phyloP scores from a whole-genome alignment of 257 asterid genomes.

The Nicotiana tabacum region DNA sequence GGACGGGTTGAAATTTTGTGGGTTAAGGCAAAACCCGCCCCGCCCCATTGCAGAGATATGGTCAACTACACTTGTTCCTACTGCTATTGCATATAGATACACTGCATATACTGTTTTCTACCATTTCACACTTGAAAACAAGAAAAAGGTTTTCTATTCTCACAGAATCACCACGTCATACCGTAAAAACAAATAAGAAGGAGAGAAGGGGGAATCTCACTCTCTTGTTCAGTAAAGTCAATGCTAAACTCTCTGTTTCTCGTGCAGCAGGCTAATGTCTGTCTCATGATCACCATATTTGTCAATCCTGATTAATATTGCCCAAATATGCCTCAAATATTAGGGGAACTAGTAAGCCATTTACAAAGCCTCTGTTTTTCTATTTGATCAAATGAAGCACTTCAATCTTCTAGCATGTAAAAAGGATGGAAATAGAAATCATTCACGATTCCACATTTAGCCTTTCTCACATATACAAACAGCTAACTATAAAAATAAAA shows the following conservation, averaged over 20 bases:
- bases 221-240: conserved; percentile 69
- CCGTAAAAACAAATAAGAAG: neutral
- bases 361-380: neutral
- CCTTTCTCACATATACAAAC: neutral
- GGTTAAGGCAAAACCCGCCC: too few species aligned
- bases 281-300: conserved; percentile 46
- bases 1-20: too few species aligned
- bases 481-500: too few species aligned
- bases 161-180: neutral
- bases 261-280: conserved; percentile 62
- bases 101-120: too few species aligned
- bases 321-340: neutral
- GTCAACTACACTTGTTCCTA: too few species aligned
- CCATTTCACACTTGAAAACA: too few species aligned
- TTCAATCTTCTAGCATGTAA: neutral
- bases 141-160: too few species aligned
- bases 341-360: too few species aligned
- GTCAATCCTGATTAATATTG: neutral
- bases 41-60: too few species aligned
- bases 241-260: conserved; percentile 48
- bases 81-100: too few species aligned
- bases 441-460: neutral
- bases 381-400: neutral
- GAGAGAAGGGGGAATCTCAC: conserved; percentile 27
- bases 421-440: neutral